phyloP scores from a whole-genome alignment of 148 eudicot species.

The Gaultheria prostrata region DNA sequence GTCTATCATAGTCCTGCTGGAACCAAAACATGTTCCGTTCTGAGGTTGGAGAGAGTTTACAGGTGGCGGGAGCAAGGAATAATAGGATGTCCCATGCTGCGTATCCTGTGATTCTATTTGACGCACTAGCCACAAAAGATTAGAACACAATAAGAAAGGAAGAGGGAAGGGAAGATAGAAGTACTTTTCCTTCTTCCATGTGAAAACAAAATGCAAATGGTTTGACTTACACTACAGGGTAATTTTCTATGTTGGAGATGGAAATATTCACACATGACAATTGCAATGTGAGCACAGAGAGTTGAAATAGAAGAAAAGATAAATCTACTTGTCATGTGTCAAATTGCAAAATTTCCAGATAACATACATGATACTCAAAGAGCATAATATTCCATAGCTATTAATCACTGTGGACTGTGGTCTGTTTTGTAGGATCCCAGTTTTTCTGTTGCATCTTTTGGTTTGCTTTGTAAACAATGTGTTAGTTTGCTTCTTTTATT shows the following conservation, averaged over 20 bases:
- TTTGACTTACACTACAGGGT: background rate
- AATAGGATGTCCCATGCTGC: background rate
- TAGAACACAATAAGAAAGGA: background rate
- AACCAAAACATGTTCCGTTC: background rate
- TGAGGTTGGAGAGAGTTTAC: background rate
- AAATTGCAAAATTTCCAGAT: background rate
- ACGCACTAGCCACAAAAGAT: too few species aligned
- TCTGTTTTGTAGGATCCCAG: slow-evolving; percentile 5
- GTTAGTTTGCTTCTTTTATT: background rate
- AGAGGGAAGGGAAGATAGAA: background rate
- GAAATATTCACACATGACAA: background rate
- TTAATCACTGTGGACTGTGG: background rate
- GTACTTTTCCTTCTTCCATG: background rate
- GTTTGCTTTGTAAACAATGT: background rate
- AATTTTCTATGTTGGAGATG: background rate
- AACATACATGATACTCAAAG: background rate
- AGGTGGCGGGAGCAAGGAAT: background rate
- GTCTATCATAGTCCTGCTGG: background rate
- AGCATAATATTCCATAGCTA: background rate
- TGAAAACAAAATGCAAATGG: background rate
- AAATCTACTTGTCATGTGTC: background rate
- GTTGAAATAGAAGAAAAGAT: background rate
- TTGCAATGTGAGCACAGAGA: background rate
- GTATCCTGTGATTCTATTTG: background rate
- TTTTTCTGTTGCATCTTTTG: background rate